Conservation (phyloP, 1,139 yeast genomes). For the Kluyveromyces sp. region DNA sequence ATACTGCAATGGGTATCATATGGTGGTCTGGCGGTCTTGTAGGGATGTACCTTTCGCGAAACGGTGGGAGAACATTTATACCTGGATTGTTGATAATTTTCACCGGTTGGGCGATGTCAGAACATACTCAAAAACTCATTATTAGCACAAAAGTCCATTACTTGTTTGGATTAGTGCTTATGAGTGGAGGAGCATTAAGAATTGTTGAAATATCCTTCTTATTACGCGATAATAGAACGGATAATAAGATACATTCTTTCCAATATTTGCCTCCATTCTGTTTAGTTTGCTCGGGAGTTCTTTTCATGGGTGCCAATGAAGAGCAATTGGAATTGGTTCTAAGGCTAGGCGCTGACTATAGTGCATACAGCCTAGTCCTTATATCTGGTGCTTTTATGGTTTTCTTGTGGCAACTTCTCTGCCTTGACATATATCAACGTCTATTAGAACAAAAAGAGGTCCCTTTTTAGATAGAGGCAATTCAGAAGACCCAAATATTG, state of each 20-base stretch:
- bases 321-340: conserved; percentile 70
- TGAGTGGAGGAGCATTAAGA: conserved; percentile 68
- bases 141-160: conserved; percentile 83
- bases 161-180: conserved; percentile 73
- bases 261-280: conserved; percentile 82
- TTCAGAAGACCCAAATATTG: not conserved
- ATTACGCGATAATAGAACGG: conserved; percentile 46
- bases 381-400: conserved; percentile 68
- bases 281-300: conserved; percentile 64
- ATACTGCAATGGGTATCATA: conserved; percentile 89
- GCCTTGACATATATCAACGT: conserved; percentile 50
- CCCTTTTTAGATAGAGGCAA: not conserved
- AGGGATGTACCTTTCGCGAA: conserved; percentile 67
- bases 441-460: conserved; percentile 26
- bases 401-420: conserved; percentile 53
- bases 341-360: conserved; percentile 73
- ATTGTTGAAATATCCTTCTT: conserved; percentile 72
- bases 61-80: conserved; percentile 58
- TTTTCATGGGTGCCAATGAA: conserved; percentile 89
- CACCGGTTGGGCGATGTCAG: conserved; percentile 93
- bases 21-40: conserved; percentile 94
- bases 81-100: conserved; percentile 76
- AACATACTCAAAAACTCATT: conserved; percentile 66
- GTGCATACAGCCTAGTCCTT: conserved; percentile 70
- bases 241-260: conserved; percentile 53